Base-by-base conservation (phyloP, 2,329 filamentous ascomycete genomes). In the Cercospora berteroae region DNA sequence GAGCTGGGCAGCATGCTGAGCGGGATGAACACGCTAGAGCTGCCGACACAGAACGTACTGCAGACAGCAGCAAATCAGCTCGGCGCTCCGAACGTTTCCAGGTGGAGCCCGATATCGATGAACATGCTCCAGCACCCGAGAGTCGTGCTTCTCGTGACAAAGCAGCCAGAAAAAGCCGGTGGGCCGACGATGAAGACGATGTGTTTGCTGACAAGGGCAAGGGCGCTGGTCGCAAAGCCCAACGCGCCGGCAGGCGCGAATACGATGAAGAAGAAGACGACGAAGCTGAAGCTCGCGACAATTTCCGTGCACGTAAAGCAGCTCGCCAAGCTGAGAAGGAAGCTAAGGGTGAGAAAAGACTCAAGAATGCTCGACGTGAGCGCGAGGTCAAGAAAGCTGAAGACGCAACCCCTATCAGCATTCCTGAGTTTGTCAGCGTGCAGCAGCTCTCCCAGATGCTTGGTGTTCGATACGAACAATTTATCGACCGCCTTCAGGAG, bases 341-440 rank as follows among this genome's bases (percentile, higher is more conserved):
- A 31, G 63, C 59, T 10, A 68, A 72, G 29, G 73, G 72, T 31
- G 70, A 73, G 10, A 69, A 72, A n/a, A 66, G 69, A 16, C 67
- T 72, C 16, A 64, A 71, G 59, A 70, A 64, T 44, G 67, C 72
- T 10, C 72, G 71, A 52, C 69, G 67, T 9, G 67, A 71, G 33
- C 71, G 73, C 56, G 74, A 76, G 44, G 73, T 73, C 16, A 66
- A 73, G 68, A 67, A 78, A 33, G 73, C 74, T 33, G 75, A 79
- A 39, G 78, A 81, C n/a, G 78, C 82, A 5, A 87, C 86, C 2
- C 85, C 84, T 1, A 91, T 99, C 56, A 87, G 90, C 63, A 82
- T 99, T 23, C 96, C 96, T 0, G 92, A 97, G 76, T 96, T 93
- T 74, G 96, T 99, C 79, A 95, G 88, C 74, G 89, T 97, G n/a